Conservation (phyloP, 176 grass and related monocot genomes). For the Neostapfia colusana region DNA sequence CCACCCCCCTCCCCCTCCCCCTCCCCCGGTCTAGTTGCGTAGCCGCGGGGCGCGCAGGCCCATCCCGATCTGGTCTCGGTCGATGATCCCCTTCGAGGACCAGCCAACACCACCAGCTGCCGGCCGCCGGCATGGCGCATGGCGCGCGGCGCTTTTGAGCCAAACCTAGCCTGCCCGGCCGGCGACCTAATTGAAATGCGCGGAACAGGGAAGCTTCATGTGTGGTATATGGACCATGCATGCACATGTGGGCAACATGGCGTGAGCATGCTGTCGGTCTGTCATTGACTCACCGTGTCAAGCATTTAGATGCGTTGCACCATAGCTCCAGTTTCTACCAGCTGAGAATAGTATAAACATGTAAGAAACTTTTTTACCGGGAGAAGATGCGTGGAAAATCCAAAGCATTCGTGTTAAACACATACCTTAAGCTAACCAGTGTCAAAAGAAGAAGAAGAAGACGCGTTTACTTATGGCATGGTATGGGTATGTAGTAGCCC, state of each 20-base stretch:
- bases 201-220: conserved; percentile 31
- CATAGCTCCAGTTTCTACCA: neutral
- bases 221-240: neutral
- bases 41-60: conserved; percentile 1
- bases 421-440: too few species aligned
- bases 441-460: too few species aligned
- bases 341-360: neutral
- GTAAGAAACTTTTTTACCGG: neutral
- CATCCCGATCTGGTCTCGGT: conserved; percentile 19
- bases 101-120: too few species aligned
- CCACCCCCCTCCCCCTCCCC: too few species aligned
- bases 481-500: neutral
- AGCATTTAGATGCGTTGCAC: neutral
- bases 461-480: neutral
- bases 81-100: neutral
- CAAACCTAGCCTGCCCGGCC: neutral
- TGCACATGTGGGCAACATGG: too few species aligned
- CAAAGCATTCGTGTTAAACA: neutral
- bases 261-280: neutral
- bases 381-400: neutral
- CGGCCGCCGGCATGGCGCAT: neutral
- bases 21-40: neutral
- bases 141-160: neutral
- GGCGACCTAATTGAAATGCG: conserved; percentile 26
- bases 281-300: neutral